A percentile compares a stretch with the other conserved stretches of the same genome.
Conservation (phyloP, 176 grass and related monocot genomes). For the Oryza nivara region DNA sequence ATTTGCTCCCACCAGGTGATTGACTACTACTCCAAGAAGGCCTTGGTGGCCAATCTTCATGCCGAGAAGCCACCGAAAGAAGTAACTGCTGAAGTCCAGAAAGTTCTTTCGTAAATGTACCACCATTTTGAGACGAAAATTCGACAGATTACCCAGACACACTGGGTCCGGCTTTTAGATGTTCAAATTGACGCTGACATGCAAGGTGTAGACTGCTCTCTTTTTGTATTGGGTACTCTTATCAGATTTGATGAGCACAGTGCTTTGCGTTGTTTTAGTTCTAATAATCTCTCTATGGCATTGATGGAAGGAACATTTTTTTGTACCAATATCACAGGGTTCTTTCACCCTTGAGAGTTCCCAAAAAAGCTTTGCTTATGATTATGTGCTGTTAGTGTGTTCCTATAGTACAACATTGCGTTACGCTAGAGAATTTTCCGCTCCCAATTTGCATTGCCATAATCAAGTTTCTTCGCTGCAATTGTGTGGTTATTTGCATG, state of each 20-base stretch:
- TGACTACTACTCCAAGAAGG: constrained; percentile 69
- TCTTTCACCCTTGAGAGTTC: background rate
- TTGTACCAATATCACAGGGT: constrained; percentile 15
- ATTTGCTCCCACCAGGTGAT: constrained; percentile 53
- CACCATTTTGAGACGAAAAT: constrained; percentile 13
- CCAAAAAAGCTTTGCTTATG: background rate
- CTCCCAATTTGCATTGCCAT: too few species aligned
- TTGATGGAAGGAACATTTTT: constrained; percentile 15
- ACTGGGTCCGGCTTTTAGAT: constrained; percentile 8
- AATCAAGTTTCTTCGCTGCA: too few species aligned
- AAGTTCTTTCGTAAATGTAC: constrained; percentile 53
- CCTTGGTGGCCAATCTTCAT: constrained; percentile 65
- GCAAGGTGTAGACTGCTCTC: constrained; percentile 27
- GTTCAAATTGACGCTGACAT: constrained; percentile 44
- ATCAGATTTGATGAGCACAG: constrained; percentile 40
- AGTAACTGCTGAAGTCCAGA: constrained; percentile 59
- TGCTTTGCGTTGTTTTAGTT: constrained; percentile 30
- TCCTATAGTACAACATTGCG: too few species aligned
- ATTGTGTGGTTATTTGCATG: too few species aligned
- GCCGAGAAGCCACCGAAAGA: constrained; percentile 71
- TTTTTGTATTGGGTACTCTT: constrained; percentile 22
- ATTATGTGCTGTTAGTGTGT: background rate
- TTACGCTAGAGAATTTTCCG: background rate
- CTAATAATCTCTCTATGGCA: constrained; percentile 47
- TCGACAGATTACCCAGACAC: constrained; percentile 11